Base-by-base conservation (phyloP, 1,284 basidiomycete genomes). In the Apiotrichum domesticum region DNA sequence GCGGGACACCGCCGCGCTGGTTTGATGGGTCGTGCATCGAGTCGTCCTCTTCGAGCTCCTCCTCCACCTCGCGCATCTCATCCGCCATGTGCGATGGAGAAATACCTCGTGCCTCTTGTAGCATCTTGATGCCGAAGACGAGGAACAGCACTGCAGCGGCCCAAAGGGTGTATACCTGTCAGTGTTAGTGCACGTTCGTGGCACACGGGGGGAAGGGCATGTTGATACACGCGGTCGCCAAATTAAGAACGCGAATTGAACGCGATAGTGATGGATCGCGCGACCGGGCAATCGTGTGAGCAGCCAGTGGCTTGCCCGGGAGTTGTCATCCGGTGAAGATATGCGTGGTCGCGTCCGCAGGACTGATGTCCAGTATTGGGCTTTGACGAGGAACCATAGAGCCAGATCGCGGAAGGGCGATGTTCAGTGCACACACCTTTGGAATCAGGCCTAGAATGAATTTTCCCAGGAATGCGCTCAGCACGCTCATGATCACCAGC, bases 61-160 rank as follows among this genome's bases (percentile, higher is more conserved):
- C 90, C 73, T 88, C 87, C 32, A 88, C 88, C 75, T 96, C 91
- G 64, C 85, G 85, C 84, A 95, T 90, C 75, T 95, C 91, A 76
- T 97, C 92, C 65, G 86, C 78, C 56, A 96, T 88, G 58, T 77
- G 74, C 8, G 87, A 90, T 0, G 78, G 78, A 51, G 83, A 78
- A 88, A 96, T 95, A 59, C 79, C 79, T 52, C 83, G 78, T 1
- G 84, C 90, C 73, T 96, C 93, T 68, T 85, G 78, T 47, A 87
- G 70, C 88, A 95, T 91, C 77, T 87, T 90, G 46, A 80, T 79
- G 7, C 93, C 93, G 74, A 96, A 96, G 3, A 87, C 84, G 47
- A 95, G 76, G 77, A 95, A 95, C 4, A 96, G 82, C 1, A 84
- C 74, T 0, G 88, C 87, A 0, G 95, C 90, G n/a, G 72, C 70